Percentiles rank a stretch among this genome's conserved stretches.
Evolutionary conservation across 805 yeast genomes (phyloP).

Genomic region (Metschnikowia reukaufii): DNA sequence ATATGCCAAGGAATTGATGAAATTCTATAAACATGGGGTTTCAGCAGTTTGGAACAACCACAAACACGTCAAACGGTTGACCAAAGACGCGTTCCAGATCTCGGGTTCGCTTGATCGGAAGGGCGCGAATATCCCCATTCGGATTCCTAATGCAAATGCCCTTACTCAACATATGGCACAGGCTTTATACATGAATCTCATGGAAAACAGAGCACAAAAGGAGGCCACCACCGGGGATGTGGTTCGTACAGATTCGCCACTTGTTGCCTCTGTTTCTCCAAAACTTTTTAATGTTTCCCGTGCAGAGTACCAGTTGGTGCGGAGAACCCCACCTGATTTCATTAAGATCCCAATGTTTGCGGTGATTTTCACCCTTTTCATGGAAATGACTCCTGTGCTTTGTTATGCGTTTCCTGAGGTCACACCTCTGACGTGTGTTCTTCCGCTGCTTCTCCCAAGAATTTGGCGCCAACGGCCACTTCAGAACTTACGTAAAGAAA

Average conservation of each 20-base stretch:
- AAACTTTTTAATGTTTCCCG: conserved; percentile 44
- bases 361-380: conserved; percentile 46
- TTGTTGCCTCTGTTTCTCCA: conserved; percentile 10
- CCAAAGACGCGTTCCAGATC: conserved; percentile 22
- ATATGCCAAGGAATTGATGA: conserved; percentile 46
- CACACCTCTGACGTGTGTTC: conserved; percentile 58
- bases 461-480: conserved; percentile 26
- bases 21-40: conserved; percentile 60
- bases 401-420: conserved; percentile 55
- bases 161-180: conserved; percentile 38
- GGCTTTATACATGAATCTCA: conserved; percentile 33
- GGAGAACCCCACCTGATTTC: conserved; percentile 51
- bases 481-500: not conserved
- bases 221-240: conserved; percentile 22
- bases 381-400: conserved; percentile 54
- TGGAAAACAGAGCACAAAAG: conserved; percentile 34
- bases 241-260: conserved; percentile 14
- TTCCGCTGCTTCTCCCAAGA: conserved; percentile 46
- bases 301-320: conserved; percentile 48
- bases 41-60: conserved; percentile 52
- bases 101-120: conserved; percentile 20
- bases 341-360: conserved; percentile 55
- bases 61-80: conserved; percentile 18
- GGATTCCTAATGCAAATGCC: conserved; percentile 34
- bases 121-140: conserved; percentile 28